These are phyloP conservation scores for Phoenix roebelenii DNA, from an alignment of 176 grass and related monocot genomes.

Conservation along the genomic window DNA sequence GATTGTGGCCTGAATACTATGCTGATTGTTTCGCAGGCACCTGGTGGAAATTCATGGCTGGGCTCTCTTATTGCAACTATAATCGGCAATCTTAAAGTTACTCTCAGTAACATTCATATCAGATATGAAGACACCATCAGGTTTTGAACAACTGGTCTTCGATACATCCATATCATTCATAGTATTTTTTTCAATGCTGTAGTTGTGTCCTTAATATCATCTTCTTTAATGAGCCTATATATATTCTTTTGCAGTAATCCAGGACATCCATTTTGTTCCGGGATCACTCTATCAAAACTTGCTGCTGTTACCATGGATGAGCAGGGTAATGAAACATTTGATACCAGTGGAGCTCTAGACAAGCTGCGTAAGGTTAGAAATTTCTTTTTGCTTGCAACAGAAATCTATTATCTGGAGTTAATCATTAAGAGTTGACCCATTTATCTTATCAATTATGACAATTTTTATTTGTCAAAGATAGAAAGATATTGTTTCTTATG, in stretches of 20 bases:
- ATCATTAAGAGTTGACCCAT: no score
- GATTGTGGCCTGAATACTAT: conserved; percentile 12
- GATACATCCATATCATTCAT: no score
- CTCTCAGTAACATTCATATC: conserved; percentile 93
- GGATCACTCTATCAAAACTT: conserved; percentile 88
- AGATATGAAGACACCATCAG: conserved; percentile 97
- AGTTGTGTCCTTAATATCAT: background rate
- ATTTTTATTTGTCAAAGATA: no score
- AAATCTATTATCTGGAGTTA: no score
- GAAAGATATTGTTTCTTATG: no score
- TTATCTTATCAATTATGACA: no score
- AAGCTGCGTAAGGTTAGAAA: conserved; percentile 81
- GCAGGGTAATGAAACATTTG: conserved; percentile 93
- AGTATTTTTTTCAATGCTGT: background rate
- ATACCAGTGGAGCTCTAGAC: conserved; percentile 93
- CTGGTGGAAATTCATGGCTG: conserved; percentile 78
- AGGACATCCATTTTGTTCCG: conserved; percentile 82
- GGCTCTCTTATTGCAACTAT: conserved; percentile 84
- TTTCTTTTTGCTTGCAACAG: background rate
- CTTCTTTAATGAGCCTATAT: conserved; percentile 15
- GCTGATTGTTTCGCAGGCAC: conserved; percentile 32
- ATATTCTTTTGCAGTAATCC: conserved; percentile 46
- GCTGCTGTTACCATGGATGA: conserved; percentile 89
- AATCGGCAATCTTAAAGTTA: conserved; percentile 97
- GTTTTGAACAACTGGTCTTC: conserved; percentile 16